Conservation (phyloP, 768 basidiomycete species). For the Hebeloma cylindrosporum region DNA sequence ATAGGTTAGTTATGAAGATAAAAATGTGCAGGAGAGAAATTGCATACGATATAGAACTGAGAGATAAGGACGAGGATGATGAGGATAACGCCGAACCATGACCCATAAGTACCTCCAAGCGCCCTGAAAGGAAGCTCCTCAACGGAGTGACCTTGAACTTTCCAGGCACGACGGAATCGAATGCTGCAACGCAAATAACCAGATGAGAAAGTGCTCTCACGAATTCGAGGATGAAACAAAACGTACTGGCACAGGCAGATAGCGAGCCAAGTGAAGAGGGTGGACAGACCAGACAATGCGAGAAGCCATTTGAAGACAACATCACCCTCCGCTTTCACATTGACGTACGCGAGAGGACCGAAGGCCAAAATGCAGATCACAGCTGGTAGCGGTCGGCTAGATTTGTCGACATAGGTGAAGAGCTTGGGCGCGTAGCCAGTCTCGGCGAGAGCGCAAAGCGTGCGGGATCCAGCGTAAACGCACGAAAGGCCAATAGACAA, state of each 20-base stretch:
- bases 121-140: conserved; percentile 47
- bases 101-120: conserved; percentile 44
- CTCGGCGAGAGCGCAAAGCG: conserved; percentile 45
- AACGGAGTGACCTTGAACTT: conserved; percentile 42
- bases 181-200: conserved; percentile 28
- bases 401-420: conserved; percentile 48
- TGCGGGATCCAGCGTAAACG: conserved; percentile 47
- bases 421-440: conserved; percentile 47
- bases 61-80: conserved; percentile 41
- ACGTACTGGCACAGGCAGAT: conserved; percentile 49
- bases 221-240: not conserved
- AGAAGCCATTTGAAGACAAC: conserved; percentile 44
- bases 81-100: conserved; percentile 45
- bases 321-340: conserved; percentile 35
- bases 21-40: not conserved
- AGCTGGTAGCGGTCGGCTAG: conserved; percentile 44
- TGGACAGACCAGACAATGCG: conserved; percentile 47
- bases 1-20: not conserved
- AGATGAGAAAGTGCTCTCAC: not conserved
- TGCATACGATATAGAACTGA: conserved; percentile 44
- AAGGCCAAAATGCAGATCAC: conserved; percentile 37
- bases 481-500: conserved; percentile 46
- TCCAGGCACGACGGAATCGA: conserved; percentile 46
- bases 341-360: conserved; percentile 42
- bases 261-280: conserved; percentile 45